These are phyloP conservation scores for Daldinia loculata DNA, from an alignment of 495 filamentous ascomycete genomes.

Conservation along the genomic window DNA sequence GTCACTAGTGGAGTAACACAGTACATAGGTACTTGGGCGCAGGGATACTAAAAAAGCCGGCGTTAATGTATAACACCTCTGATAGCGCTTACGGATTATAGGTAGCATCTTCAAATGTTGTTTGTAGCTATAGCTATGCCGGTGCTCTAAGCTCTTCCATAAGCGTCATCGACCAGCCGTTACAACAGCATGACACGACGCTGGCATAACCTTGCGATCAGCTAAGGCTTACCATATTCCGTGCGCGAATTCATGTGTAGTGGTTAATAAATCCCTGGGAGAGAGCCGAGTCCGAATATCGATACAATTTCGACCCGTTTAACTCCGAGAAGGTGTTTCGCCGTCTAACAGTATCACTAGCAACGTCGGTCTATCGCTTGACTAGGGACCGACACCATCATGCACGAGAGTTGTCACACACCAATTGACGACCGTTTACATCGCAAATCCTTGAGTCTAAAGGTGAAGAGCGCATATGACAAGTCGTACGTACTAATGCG, in stretches of 20 bases:
- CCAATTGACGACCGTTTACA: slow-evolving; percentile 26
- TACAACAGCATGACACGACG: not conserved
- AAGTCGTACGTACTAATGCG: slow-evolving; percentile 8
- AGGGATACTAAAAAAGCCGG: slow-evolving; percentile 11
- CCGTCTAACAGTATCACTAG: slow-evolving; percentile 3
- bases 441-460: slow-evolving; percentile 9
- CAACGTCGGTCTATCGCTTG: slow-evolving; percentile 13
- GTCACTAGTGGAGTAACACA: slow-evolving; percentile 9
- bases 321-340: slow-evolving; percentile 28
- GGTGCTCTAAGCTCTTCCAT: not conserved
- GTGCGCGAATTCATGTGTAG: not conserved
- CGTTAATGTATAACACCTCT: slow-evolving; percentile 5
- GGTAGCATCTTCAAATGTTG: not conserved
- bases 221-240: not conserved
- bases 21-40: not conserved
- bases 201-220: slow-evolving; percentile 10
- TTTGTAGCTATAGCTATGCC: not conserved
- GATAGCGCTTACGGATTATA: not conserved
- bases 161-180: not conserved
- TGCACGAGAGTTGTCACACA: slow-evolving; percentile 38
- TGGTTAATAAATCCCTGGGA: too few species aligned
- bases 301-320: slow-evolving; percentile 6
- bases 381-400: slow-evolving; percentile 19
- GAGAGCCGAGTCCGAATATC: not conserved
- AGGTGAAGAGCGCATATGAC: slow-evolving; percentile 12